Base-by-base conservation (phyloP, 2,329 filamentous ascomycete genomes). In the Arthrocladium fulminans region DNA sequence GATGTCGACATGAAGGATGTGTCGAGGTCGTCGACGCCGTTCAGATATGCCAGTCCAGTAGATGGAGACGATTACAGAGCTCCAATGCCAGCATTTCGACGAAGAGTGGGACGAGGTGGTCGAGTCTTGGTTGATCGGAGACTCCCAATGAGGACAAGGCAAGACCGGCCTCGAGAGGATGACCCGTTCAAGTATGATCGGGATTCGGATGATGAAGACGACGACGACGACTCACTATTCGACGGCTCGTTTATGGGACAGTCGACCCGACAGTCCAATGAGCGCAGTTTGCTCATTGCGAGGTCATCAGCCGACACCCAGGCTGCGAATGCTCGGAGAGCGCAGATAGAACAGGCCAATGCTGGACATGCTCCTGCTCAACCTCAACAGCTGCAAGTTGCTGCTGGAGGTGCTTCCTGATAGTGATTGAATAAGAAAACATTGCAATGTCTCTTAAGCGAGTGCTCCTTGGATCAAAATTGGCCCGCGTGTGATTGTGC, bases 131-230 rank as follows among this genome's bases (percentile, higher is more conserved):
- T 97, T 57, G 92, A 97, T 67, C 83, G 88, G 58, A 81, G 86
- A 57, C 81, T 88, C 62, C 75, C 71, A 54, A 65, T 76, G 37
- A 75, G 71, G 45, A 66, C 63, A 59, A 69, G 69, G 71, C 66
- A 61, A 68, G 15, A 57, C 32, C 60, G 64, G 38, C 64, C 66
- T 20, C 32, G 19, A 32, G 63, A 73, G 43, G 67, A 74, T 49
- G 86, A 90, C 62, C 78, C 82, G 52, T 95, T 85, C 77, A 94
- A 88, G 67, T 94, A 87, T 68, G 87, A 94, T 61, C 82, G 83
- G 22, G 86, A 94, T 59, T 86, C 88, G 52, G 83, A 84, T 54
- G 87, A 89, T 45, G 85, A 45, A 35, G 39, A 40, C 15, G 54
- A 53, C 24, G 54, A 53, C 24, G 40, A 35, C 8, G 52, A 52